phyloP scores from a whole-genome alignment of 257 asterid species.

The Gentiana macrophylla region DNA sequence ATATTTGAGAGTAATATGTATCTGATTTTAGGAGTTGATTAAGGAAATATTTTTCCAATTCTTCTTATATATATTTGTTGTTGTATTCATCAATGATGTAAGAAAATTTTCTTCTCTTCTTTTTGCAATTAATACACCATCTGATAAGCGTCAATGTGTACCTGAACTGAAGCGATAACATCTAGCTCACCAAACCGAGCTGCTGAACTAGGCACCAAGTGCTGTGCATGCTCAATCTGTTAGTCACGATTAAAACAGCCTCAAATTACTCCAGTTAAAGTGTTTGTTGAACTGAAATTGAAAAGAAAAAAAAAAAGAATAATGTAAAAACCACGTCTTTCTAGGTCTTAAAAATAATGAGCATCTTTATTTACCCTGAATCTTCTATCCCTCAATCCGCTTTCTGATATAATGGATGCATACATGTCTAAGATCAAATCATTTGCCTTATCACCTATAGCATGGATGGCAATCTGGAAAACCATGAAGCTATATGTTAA shows the following conservation, averaged over 20 bases:
- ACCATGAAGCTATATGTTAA: slow-evolving; percentile 3
- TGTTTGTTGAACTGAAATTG: no score
- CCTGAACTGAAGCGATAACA: slow-evolving; percentile 93
- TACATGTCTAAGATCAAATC: slow-evolving; percentile 77
- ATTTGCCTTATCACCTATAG: slow-evolving; percentile 91
- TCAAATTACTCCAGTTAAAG: no score
- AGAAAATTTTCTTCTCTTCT: no score
- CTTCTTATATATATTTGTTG: no score
- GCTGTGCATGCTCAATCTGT: slow-evolving; percentile 99
- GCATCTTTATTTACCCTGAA: slow-evolving; percentile 50
- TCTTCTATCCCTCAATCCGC: slow-evolving; percentile 70
- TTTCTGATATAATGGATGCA: slow-evolving; percentile 47
- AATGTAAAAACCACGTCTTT: neutral
- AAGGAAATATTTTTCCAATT: no score
- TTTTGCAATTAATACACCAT: no score
- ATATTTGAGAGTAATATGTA: no score
- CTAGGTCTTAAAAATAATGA: slow-evolving; percentile 9
- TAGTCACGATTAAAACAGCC: slow-evolving; percentile 7
- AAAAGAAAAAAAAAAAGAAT: no score
- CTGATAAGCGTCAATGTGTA: slow-evolving; percentile 5
- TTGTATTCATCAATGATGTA: no score
- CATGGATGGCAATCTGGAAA: slow-evolving; percentile 84
- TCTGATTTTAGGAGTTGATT: no score
- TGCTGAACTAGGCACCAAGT: slow-evolving; percentile 63
- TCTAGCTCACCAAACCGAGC: slow-evolving; percentile 66